A percentile compares a stretch with the other conserved stretches of the same genome.
Conservation (phyloP, 176 grass and related monocot species). For the Chloris gayana region DNA sequence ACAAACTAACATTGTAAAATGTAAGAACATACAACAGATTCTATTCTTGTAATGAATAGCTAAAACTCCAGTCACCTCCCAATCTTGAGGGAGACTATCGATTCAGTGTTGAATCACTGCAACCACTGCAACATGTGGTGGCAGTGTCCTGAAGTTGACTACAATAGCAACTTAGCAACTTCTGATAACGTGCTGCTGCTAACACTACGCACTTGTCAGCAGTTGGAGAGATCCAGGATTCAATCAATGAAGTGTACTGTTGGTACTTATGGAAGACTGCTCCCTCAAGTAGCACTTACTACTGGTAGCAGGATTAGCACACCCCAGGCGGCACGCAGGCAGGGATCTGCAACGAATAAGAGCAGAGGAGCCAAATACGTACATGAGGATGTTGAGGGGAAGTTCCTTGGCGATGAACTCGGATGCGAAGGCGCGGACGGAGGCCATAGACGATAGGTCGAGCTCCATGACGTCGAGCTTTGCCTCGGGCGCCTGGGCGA, state of each 20-base stretch:
- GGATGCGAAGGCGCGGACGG: constrained; percentile 72
- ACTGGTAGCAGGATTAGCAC: not conserved
- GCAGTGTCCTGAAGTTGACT: not conserved
- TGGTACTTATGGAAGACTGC: not conserved
- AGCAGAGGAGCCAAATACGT: not conserved
- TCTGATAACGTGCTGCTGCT: not conserved
- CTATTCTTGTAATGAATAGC: not conserved
- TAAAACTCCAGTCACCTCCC: not conserved
- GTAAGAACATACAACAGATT: not conserved
- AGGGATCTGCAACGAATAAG: not conserved
- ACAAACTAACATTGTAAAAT: not conserved
- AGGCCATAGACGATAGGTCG: constrained; percentile 77
- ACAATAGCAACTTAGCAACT: too few species aligned
- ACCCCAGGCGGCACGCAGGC: not conserved
- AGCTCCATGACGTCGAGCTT: constrained; percentile 74
- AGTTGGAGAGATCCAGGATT: not conserved
- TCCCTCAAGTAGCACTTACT: not conserved
- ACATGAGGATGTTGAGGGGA: constrained; percentile 94
- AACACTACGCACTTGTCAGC: not conserved
- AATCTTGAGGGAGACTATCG: not conserved
- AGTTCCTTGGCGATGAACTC: constrained; percentile 52
- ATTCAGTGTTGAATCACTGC: not conserved
- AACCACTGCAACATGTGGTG: not conserved
- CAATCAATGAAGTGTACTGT: not conserved
- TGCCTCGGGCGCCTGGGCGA: constrained; percentile 54